Conservation (phyloP, 768 basidiomycete genomes). For the Solioccasus polychromus region DNA sequence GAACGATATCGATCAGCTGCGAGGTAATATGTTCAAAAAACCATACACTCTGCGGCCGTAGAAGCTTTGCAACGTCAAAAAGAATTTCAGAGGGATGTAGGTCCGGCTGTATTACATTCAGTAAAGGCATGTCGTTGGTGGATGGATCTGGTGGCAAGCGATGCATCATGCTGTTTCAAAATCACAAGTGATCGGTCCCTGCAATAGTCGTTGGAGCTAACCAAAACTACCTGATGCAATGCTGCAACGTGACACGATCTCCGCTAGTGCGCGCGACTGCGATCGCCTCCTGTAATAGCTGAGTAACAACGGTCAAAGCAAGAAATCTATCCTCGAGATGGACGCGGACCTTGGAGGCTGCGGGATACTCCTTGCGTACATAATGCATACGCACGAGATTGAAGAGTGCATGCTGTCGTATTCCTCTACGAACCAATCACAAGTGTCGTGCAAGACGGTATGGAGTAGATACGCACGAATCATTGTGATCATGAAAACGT, state of each 20-base stretch:
- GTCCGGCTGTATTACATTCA: conserved; percentile 76
- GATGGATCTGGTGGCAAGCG: conserved; percentile 53
- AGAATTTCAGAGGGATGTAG: conserved; percentile 75
- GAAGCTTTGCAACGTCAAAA: conserved; percentile 73
- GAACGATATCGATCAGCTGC: conserved; percentile 8
- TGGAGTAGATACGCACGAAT: conserved; percentile 56
- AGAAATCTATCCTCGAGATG: neutral
- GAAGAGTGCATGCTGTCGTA: conserved; percentile 77
- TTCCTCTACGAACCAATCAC: conserved; percentile 44
- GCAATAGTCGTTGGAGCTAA: neutral
- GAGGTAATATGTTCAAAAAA: neutral
- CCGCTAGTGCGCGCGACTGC: conserved; percentile 69
- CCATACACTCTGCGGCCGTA: conserved; percentile 60
- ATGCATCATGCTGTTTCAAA: conserved; percentile 56
- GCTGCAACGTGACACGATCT: conserved; percentile 71
- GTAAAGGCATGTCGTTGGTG: conserved; percentile 41
- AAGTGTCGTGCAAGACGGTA: neutral
- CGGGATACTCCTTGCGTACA: conserved; percentile 60
- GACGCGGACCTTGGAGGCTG: conserved; percentile 58
- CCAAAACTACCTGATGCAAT: conserved; percentile 65
- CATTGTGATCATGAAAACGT: conserved; percentile 74
- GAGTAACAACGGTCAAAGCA: conserved; percentile 4
- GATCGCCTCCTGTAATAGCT: conserved; percentile 78
- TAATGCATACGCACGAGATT: conserved; percentile 80
- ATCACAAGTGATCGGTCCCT: conserved; percentile 12